Evolutionary conservation across 202 grass and related monocot species (phyloP), one percentile per base, ranked within the genome.

Genomic region (Eragrostis tef): DNA sequence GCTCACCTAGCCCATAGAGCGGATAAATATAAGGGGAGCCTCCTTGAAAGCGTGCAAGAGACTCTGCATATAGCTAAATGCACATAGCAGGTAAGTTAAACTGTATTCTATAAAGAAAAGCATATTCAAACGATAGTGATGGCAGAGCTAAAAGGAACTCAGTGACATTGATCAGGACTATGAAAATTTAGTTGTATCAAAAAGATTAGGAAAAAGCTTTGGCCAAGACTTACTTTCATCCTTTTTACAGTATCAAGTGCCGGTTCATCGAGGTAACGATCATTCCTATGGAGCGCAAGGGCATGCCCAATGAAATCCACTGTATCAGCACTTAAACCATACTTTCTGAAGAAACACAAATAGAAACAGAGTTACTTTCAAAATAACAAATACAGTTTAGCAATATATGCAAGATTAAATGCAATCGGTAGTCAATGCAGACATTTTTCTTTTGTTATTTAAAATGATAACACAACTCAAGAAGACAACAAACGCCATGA

Each of bases 21-120:
- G 93, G 93, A 78, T 97, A 97, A 74, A 97, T 93, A 79, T 97
- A 97, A 0, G 90, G 93, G 17, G 94, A 97, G 6, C 87, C 89
- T 81, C 91, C 91, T 94, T 97, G 88, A 76, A 97, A 97, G 70
- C 91, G 85, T n/a, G 85, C 89, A 60, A 97, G 75, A 78, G 91
- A 97, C 83, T 97, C 91, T 20, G 89, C 39, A 78, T 97, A 94
- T 67, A 97, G 86, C 91, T 94, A 77, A 69, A 82, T 83, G 51
- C 64, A 85, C 31, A 90, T 26, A 70, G 64, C 11, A 44, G 8
- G 46, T 54, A 60, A 83, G 66, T 50, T 54, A 70, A 77, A 73
- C 10, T 64, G 36, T 80, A 77, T 9, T 50, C 44, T 9, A 54
- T 53, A 44, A 83, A 78, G 3, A 5, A 56, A 56, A 49, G 19